A percentile compares a stretch with the other conserved stretches of the same genome.
Evolutionary conservation across 2,329 filamentous ascomycete species (phyloP).

Genomic region (Scedosporium dehoogii): DNA sequence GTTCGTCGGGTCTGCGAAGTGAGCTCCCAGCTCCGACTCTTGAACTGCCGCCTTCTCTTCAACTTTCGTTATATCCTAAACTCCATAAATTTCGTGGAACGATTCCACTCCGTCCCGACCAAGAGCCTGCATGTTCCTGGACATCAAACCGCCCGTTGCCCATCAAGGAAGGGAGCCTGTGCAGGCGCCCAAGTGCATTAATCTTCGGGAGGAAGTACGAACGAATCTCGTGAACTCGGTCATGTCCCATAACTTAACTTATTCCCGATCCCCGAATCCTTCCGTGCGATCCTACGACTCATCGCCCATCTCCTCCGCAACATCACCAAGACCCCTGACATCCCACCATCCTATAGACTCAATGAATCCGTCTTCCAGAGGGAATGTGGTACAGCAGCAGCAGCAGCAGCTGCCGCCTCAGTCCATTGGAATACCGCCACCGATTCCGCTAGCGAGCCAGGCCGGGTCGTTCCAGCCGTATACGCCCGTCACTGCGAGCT

Average conservation of each 20-base stretch:
- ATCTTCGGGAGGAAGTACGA: background rate
- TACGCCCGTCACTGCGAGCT: constrained; percentile 37
- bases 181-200: background rate
- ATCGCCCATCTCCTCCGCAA: constrained; percentile 47
- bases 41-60: background rate
- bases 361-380: background rate
- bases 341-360: background rate
- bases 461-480: constrained; percentile 36
- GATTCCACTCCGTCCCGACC: too few relatives aligned
- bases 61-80: too few relatives aligned
- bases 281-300: constrained; percentile 55
- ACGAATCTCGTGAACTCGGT: background rate
- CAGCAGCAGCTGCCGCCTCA: constrained; percentile 30
- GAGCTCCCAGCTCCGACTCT: background rate
- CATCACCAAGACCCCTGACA: constrained; percentile 43
- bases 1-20: background rate
- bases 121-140: background rate
- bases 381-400: background rate
- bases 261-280: constrained; percentile 51
- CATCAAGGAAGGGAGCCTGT: background rate
- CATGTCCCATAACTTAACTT: constrained; percentile 37
- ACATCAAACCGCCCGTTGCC: background rate
- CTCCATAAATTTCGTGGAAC: too few relatives aligned
- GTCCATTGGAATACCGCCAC: constrained; percentile 20
- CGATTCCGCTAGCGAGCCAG: constrained; percentile 24